These are phyloP conservation scores for Fusarium succisae DNA, from an alignment of 2,329 filamentous ascomycete species.

Conservation along the genomic window DNA sequence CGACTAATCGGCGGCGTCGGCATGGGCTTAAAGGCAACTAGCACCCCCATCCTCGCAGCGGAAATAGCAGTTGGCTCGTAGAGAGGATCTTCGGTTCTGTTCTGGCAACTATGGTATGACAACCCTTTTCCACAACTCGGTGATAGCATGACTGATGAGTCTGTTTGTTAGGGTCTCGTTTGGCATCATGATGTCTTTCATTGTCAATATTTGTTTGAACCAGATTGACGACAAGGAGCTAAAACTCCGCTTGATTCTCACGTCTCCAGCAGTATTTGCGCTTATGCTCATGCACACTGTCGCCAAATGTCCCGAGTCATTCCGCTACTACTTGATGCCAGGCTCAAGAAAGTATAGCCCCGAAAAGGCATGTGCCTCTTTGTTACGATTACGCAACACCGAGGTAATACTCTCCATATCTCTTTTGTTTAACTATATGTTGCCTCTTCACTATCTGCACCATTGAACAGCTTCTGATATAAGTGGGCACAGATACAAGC, in stretches of 20 bases:
- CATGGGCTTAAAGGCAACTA: not conserved
- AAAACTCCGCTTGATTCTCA: not conserved
- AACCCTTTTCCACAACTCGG: not conserved
- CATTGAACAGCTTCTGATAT: no score
- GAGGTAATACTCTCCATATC: no score
- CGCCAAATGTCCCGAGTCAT: not conserved
- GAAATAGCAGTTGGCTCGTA: not conserved
- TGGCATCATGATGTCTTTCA: not conserved
- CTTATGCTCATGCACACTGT: not conserved
- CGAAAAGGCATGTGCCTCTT: not conserved
- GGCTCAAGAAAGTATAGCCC: not conserved
- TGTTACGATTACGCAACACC: no score
- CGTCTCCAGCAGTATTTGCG: not conserved
- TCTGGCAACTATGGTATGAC: not conserved
- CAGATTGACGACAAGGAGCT: not conserved
- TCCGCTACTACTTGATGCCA: not conserved
- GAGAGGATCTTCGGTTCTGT: not conserved
- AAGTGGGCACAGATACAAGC: no score
- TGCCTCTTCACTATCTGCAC: no score
- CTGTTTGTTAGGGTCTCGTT: not conserved
- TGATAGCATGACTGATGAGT: not conserved
- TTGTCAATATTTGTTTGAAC: not conserved
- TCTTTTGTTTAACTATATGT: no score
- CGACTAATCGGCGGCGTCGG: not conserved
- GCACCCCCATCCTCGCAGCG: not conserved